Evolutionary conservation across 2,329 filamentous ascomycete genomes (phyloP), one percentile per base, ranked within the genome.

Genomic region (Calcarisporium arbuscula): DNA sequence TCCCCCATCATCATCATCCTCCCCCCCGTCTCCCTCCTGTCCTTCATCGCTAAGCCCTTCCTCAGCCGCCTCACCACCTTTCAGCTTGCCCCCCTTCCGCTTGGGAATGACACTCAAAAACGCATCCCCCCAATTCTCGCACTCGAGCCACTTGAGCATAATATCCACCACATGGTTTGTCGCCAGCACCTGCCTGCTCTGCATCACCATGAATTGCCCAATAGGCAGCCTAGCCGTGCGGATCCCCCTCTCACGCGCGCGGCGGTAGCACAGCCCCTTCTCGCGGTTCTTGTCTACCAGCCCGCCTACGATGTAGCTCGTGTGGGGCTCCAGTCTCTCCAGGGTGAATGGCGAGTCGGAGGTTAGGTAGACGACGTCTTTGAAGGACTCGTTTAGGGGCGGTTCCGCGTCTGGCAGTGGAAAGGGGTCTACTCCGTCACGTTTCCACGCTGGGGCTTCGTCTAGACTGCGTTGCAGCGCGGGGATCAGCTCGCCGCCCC

Each of bases 101-200:
- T 87, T 88, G 0, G 92, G 92, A 47, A 98, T 89, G 4, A 94
- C 87, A 32, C 77, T 72, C 61, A 89, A 64, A 56, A 98, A 98
- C 0, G 92, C 89, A 52, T 84, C 70, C 2, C 82, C 89, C 92
- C 92, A 98, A 56, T 96, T 84, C 3, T 85, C 85, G 31, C 77
- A 77, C 59, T 95, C 87, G 35, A 98, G 61, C 88, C 89, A 98
- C 45, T 79, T 80, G 29, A 95, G 64, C 86, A 98, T 95, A 43
- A 98, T 96, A 61, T 96, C 90, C 30, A 92, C 77, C 2, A 98
- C 92, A 53, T 98, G 92, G 54, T 96, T 98, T 7, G 90, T 95
- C 4, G 90, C 82, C 38, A 98, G 65, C 5, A 98, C 85, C 48
- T 82, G 78, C 20, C 92, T 77, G 49, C 83, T 89, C 36, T 81